Evolutionary conservation across 257 asterid species (phyloP).

Genomic region (Gentiana straminea): DNA sequence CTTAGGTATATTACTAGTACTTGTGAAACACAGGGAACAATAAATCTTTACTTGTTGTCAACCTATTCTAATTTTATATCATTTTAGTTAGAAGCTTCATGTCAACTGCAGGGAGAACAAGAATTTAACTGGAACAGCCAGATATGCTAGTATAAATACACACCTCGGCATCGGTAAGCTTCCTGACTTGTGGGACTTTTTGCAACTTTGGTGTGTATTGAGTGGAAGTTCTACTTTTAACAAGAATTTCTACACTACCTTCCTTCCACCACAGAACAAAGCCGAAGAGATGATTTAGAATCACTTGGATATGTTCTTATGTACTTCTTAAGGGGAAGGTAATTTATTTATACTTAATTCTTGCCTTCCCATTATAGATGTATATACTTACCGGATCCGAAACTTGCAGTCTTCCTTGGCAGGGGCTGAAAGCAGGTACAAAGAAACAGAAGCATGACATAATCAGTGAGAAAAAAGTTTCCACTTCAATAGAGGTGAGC

Average conservation of each 20-base stretch:
- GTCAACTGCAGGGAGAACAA: constrained; percentile 64
- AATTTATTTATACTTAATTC: background rate
- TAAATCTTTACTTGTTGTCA: background rate
- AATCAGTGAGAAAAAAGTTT: constrained; percentile 80
- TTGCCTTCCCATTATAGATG: background rate
- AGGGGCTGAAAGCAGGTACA: constrained; percentile 90
- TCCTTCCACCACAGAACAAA: constrained; percentile 51
- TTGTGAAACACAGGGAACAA: too few relatives aligned
- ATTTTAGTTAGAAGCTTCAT: background rate
- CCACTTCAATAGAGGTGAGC: constrained; percentile 79
- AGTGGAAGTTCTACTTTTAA: background rate
- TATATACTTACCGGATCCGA: constrained; percentile 19
- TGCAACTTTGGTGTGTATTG: constrained; percentile 5
- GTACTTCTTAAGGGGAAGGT: constrained; percentile 96
- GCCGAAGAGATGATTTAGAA: constrained; percentile 94
- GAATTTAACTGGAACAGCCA: constrained; percentile 84
- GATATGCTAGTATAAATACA: constrained; percentile 94
- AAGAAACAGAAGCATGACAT: constrained; percentile 87
- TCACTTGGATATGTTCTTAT: constrained; percentile 89
- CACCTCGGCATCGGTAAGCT: constrained; percentile 84
- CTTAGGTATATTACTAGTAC: too few relatives aligned
- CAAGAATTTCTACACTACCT: constrained; percentile 14
- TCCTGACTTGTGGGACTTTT: background rate
- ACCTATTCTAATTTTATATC: background rate
- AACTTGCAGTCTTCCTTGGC: constrained; percentile 80